Evolutionary conservation across 768 basidiomycete species (phyloP).

Genomic region (Mycena leptocephala): DNA sequence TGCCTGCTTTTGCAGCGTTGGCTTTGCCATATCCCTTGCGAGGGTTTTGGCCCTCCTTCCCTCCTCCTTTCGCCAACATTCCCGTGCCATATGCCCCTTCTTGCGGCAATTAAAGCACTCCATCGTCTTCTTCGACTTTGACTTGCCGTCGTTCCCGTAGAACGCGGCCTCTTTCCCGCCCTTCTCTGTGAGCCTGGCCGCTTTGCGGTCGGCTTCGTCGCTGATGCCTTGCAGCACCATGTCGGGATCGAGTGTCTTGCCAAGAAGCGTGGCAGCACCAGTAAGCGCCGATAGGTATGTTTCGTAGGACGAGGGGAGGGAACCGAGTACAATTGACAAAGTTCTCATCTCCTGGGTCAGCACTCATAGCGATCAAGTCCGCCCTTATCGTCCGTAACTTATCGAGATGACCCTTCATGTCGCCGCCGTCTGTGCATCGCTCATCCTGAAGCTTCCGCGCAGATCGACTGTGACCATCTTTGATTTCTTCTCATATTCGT

Average conservation of each 20-base stretch:
- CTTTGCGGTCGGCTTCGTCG: slow-evolving; percentile 3
- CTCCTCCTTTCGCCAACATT: slow-evolving; percentile 55
- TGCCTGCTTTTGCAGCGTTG: background rate
- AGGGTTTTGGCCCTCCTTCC: slow-evolving; percentile 53
- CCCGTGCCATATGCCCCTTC: slow-evolving; percentile 45
- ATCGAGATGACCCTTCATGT: slow-evolving; percentile 41
- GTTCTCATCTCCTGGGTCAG: slow-evolving; percentile 11
- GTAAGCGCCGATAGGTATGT: slow-evolving; percentile 9
- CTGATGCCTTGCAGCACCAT: too few relatives aligned
- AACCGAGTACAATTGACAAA: slow-evolving; percentile 21
- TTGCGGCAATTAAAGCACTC: slow-evolving; percentile 51
- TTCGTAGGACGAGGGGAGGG: slow-evolving; percentile 8
- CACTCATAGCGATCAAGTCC: slow-evolving; percentile 11
- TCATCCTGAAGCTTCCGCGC: slow-evolving; percentile 35
- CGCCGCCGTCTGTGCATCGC: slow-evolving; percentile 37
- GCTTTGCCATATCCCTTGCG: slow-evolving; percentile 17
- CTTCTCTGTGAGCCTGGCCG: background rate
- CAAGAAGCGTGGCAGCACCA: too few relatives aligned
- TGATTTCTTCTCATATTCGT: slow-evolving; percentile 38
- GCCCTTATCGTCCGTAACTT: background rate
- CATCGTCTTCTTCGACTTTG: slow-evolving; percentile 15
- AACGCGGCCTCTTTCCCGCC: slow-evolving; percentile 19
- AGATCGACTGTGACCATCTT: slow-evolving; percentile 41
- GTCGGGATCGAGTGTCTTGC: too few relatives aligned
- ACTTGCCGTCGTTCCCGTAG: slow-evolving; percentile 11